Evolutionary conservation across 2,329 filamentous ascomycete genomes (phyloP).

Genomic region (Pseudogymnoascus sp.): DNA sequence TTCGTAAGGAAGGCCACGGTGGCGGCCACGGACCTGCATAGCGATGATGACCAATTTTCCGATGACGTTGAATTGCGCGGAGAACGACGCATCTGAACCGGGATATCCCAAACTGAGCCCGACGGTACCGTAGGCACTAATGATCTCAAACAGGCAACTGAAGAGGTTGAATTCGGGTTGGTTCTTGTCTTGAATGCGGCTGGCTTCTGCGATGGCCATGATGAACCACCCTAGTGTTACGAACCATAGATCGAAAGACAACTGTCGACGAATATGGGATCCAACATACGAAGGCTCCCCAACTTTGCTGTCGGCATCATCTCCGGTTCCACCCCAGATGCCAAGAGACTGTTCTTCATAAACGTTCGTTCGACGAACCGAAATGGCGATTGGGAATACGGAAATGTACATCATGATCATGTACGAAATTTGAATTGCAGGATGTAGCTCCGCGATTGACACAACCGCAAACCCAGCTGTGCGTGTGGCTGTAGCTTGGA

Average conservation of each 20-base stretch:
- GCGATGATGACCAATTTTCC: slow-evolving; percentile 59
- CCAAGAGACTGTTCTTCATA: slow-evolving; percentile 88
- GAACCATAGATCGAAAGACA: slow-evolving; percentile 97
- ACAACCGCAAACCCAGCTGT: slow-evolving; percentile 86
- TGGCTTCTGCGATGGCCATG: slow-evolving; percentile 80
- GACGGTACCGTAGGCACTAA: slow-evolving; percentile 90
- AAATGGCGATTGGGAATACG: slow-evolving; percentile 93
- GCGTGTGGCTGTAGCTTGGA: slow-evolving; percentile 81
- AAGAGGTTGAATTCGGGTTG: slow-evolving; percentile 58
- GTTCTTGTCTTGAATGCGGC: slow-evolving; percentile 52
- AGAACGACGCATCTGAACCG: slow-evolving; percentile 69
- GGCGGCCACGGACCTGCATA: slow-evolving; percentile 63
- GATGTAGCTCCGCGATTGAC: slow-evolving; percentile 70
- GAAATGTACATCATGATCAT: slow-evolving; percentile 99
- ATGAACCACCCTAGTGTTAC: slow-evolving; percentile 91
- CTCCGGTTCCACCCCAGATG: slow-evolving; percentile 52
- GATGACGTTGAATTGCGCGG: slow-evolving; percentile 65
- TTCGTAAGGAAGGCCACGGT: slow-evolving; percentile 61
- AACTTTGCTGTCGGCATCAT: slow-evolving; percentile 43
- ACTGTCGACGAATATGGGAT: slow-evolving; percentile 81
- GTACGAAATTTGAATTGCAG: slow-evolving; percentile 88
- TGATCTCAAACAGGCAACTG: slow-evolving; percentile 67
- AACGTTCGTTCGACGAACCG: slow-evolving; percentile 86
- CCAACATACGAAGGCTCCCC: slow-evolving; percentile 72
- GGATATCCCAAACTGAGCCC: slow-evolving; percentile 82